Evolutionary conservation across 441 rosid genomes (phyloP), one percentile per base, ranked within the genome.

Genomic region (Manihot esculenta): DNA sequence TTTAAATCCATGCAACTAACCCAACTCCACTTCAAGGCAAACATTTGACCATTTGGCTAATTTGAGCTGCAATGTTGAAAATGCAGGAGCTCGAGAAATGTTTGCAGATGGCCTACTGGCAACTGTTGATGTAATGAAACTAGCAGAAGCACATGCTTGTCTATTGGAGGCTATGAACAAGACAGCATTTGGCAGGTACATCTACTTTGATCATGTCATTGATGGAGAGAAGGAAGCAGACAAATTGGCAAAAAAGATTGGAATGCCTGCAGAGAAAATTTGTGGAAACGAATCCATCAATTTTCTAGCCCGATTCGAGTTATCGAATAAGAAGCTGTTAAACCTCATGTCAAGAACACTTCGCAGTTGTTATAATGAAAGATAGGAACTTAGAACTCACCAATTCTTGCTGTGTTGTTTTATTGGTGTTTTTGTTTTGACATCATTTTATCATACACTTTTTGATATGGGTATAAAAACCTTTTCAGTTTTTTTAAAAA

Each of bases 61-160:
- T 35, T 62, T 2, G 14, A 3, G 13, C 59, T 26, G 55, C 15
- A 64, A 47, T 12, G 51, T 2, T 2, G 21, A 59, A 42, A 2
- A 13, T 59, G 60, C 91, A 88, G 93, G 93, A 51, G 88, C 83
- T 3, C 82, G 80, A 72, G 92, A 87, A 77, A 88, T 91, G 98
- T 88, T 77, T 70, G 76, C 64, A 38, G 65, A 79, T 42, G 95
- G 97, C 5, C 5, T 90, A 62, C 75, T 94, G 53, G 97, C 98
- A 17, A 89, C 91, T 1, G 88, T 86, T n/a, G 91, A 90, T 71
- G 92, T 84, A 30, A 84, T 69, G 61, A 89, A 68, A 65, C 66
- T 94, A 71, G 99, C 95, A 5, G 88, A 88, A 51, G 95, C 97
- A 1, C 97, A 94, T 57, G 78, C 74, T 1, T 51, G 81, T 26